Percentiles rank a stretch among this genome's conserved stretches.
Evolutionary conservation across 2,329 filamentous ascomycete genomes (phyloP).

Genomic region (Berkeleyomyces rouxiae): DNA sequence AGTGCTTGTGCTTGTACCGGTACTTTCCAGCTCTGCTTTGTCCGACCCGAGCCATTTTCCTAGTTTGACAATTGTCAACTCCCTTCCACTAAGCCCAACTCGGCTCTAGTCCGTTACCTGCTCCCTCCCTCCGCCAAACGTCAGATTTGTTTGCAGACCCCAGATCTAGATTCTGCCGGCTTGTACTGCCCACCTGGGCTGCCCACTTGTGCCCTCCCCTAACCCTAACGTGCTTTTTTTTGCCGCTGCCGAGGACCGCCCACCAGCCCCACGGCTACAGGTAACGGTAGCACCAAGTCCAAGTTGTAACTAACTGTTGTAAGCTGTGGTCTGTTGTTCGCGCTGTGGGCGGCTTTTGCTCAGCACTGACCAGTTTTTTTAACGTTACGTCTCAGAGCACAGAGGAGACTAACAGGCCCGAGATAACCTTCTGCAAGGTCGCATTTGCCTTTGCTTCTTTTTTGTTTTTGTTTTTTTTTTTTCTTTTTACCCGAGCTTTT

Average conservation of each 20-base stretch:
- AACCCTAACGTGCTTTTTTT: too few relatives aligned
- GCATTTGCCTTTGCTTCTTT: neutral
- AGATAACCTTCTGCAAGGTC: neutral
- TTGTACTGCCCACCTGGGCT: neutral
- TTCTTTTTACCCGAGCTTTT: neutral
- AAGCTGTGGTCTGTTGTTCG: neutral
- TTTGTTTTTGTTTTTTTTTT: neutral
- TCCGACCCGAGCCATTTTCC: neutral
- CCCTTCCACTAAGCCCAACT: neutral
- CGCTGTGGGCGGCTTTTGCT: neutral
- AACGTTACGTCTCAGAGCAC: slow-evolving; percentile 1
- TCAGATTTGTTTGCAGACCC: neutral
- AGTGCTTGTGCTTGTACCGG: too few relatives aligned
- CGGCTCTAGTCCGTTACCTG: neutral
- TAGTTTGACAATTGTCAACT: neutral
- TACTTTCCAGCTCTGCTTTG: neutral
- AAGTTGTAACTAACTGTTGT: neutral
- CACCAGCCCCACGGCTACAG: neutral
- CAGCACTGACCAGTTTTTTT: neutral
- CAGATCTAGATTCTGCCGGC: neutral
- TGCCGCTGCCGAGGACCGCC: too few relatives aligned
- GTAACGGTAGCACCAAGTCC: neutral
- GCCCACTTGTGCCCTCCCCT: neutral
- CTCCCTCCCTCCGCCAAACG: neutral
- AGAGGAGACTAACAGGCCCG: neutral